Base-by-base conservation (phyloP, 2,329 filamentous ascomycete genomes). In the Nectriaceae sp. region DNA sequence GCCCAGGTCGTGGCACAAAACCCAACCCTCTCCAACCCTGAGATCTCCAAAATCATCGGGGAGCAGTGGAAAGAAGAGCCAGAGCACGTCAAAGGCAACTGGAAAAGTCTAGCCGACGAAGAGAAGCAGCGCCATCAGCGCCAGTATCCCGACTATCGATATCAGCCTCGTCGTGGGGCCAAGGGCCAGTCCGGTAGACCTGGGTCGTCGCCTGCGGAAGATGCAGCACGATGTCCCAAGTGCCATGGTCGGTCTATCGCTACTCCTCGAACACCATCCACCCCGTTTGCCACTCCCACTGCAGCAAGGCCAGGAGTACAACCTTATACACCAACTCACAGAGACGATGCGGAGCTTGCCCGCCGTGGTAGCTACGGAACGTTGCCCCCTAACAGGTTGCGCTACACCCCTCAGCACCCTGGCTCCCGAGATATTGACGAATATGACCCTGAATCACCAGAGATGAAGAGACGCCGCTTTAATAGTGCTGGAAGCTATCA, bases 21-120 rank as follows among this genome's bases (percentile, higher is more conserved):
- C 63, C 93, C 92, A n/a, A 89, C 90, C 38, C 82, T 97, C 56
- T 86, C 92, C 39, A 97, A 97, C 70, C 93, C 93, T 3, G 90
- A 97, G 44, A 96, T 97, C 61, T 97, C 93, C 56, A 97, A 97
- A 72, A 95, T 97, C 61, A 96, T 97, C 59, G 93, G 93, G 44
- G 84, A 90, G 67, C 87, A 92, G 80, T 99, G 94, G 94, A 85
- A 87, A 63, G 80, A 84, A 47, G 85, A 95, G 64, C 73, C 84
- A 4, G 79, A 87, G 20, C 83, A 88, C 44, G 79, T 85, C 48
- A 96, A 96, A 71, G 82, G 85, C 55, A 81, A 86, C 67, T 99
- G 94, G 94, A 96, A 94, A 69, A 79, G 80, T 52, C 80, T 96
- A 47, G 94, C 94, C 51, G 90, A 95, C 72, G 89, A 96, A 72